These are phyloP conservation scores for Lepiota brunneoincarnata DNA, from an alignment of 768 basidiomycete genomes.

Conservation along the genomic window DNA sequence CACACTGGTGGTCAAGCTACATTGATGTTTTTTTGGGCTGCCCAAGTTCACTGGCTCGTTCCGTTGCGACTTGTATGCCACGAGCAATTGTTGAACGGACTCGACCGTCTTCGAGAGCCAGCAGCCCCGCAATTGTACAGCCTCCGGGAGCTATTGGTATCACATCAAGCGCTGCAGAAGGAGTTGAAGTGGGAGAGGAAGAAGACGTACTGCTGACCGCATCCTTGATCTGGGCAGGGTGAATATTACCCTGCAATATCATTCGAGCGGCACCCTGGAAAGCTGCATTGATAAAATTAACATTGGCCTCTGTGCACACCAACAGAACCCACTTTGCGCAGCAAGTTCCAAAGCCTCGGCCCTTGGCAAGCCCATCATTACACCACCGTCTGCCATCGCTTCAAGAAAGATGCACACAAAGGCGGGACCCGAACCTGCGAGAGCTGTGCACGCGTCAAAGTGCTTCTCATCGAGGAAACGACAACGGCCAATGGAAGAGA, in stretches of 20 bases:
- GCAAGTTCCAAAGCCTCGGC: constrained; percentile 93
- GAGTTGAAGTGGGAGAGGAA: neutral
- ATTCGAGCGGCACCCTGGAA: constrained; percentile 96
- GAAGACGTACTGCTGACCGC: constrained; percentile 84
- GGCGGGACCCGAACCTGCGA: constrained; percentile 94
- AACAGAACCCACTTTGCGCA: constrained; percentile 73
- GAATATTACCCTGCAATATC: constrained; percentile 83
- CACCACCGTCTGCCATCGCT: constrained; percentile 98
- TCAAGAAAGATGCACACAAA: constrained; percentile 97
- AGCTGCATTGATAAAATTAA: constrained; percentile 44
- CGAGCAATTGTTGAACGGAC: constrained; percentile 94
- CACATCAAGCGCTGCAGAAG: neutral
- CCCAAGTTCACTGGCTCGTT: constrained; percentile 83
- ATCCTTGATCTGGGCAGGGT: constrained; percentile 97
- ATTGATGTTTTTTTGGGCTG: constrained; percentile 56
- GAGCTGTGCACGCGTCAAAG: constrained; percentile 96
- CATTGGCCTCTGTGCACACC: neutral
- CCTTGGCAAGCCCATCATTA: constrained; percentile 98
- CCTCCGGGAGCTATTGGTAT: constrained; percentile 81
- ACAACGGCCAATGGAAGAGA: constrained; percentile 95
- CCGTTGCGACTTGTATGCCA: constrained; percentile 91
- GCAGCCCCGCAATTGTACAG: constrained; percentile 95
- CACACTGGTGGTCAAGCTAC: neutral
- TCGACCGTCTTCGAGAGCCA: constrained; percentile 91
- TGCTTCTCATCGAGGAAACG: constrained; percentile 97